Evolutionary conservation across 2,329 filamentous ascomycete species (phyloP).

Genomic region (Fusarium phyllophilum): DNA sequence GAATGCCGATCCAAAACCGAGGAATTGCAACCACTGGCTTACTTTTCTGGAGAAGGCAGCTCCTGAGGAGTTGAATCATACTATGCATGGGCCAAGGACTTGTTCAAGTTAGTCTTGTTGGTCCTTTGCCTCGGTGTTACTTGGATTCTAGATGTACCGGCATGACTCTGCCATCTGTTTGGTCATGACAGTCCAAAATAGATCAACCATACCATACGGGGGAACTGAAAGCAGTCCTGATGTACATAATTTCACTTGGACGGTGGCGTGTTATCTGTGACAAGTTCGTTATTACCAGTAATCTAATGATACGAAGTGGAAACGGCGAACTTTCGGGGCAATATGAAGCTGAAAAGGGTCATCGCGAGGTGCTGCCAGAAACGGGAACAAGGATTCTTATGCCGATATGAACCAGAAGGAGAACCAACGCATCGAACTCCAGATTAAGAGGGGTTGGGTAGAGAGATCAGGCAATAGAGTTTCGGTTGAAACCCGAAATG

Average conservation of each 20-base stretch:
- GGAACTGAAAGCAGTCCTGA: not conserved
- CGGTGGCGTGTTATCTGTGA: not conserved
- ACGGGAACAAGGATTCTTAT: not conserved
- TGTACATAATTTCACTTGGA: not conserved
- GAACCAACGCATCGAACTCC: not conserved
- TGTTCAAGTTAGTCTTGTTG: not conserved
- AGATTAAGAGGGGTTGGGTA: not conserved
- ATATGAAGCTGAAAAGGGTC: not conserved
- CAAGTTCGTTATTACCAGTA: not conserved
- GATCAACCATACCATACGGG: not conserved
- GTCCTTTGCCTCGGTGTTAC: slow-evolving; percentile 14
- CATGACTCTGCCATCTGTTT: slow-evolving; percentile 5
- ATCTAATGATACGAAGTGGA: not conserved
- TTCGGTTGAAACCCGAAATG: slow-evolving; percentile 22
- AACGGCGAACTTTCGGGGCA: not conserved
- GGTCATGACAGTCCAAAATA: not conserved
- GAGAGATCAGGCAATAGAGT: slow-evolving; percentile 1
- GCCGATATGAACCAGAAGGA: slow-evolving; percentile 1
- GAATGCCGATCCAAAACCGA: not conserved
- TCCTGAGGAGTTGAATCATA: not conserved
- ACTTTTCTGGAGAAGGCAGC: not conserved
- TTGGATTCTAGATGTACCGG: not conserved
- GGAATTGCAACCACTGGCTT: not conserved
- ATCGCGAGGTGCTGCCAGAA: not conserved
- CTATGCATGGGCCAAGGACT: not conserved